Conservation (phyloP, 495 filamentous ascomycete genomes). For the Penicillium mononematosum region DNA sequence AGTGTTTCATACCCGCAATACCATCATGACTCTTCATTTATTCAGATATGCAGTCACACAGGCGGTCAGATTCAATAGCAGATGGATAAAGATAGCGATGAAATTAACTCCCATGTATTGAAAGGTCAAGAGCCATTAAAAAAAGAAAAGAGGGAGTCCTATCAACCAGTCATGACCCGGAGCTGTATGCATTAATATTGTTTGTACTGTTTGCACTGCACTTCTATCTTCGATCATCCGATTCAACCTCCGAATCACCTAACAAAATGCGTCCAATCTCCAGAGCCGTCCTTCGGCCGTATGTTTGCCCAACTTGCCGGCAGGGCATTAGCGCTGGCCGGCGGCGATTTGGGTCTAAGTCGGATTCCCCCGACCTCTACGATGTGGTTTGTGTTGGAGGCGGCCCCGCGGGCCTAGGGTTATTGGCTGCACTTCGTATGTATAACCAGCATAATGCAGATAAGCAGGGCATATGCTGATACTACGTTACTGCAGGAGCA, state of each 20-base stretch:
- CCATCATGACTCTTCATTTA: conserved; percentile 14
- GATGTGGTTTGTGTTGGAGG: conserved; percentile 96
- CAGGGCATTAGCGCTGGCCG: conserved; percentile 27
- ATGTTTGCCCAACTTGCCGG: conserved; percentile 45
- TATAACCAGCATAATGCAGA: conserved; percentile 7
- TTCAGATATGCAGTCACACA: background rate
- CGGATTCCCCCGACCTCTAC: conserved; percentile 57
- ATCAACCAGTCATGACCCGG: background rate
- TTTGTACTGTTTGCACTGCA: conserved; percentile 14
- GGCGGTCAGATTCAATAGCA: background rate
- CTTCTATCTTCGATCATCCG: conserved; percentile 17
- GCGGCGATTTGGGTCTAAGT: conserved; percentile 33
- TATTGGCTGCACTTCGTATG: conserved; percentile 83
- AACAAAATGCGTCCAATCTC: conserved; percentile 40
- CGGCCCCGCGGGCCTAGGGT: conserved; percentile 89
- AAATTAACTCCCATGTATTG: background rate
- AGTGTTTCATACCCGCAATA: conserved; percentile 29
- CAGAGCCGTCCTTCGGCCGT: conserved; percentile 36
- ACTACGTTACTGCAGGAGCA: conserved; percentile 44
- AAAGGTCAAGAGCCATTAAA: background rate
- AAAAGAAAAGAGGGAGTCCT: too few species aligned
- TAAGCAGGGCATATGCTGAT: conserved; percentile 3
- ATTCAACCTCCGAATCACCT: conserved; percentile 17
- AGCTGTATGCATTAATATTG: background rate
- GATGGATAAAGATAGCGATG: background rate